Evolutionary conservation across 306 rosid genomes (phyloP).

Genomic region (Lagenaria siceraria): DNA sequence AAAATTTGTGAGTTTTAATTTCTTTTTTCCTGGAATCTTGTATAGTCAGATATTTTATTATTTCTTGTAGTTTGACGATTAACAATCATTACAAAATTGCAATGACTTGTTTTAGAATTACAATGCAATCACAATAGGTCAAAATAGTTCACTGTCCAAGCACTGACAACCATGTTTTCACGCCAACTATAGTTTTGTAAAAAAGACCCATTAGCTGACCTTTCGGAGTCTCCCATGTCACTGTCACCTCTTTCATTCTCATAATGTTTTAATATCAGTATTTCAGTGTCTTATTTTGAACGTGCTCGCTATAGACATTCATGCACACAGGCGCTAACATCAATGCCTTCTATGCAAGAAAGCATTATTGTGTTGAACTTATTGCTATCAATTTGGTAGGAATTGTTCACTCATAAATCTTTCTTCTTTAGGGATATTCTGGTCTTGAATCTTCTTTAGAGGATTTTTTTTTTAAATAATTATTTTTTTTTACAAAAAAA

Average conservation of each 20-base stretch:
- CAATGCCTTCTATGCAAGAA: background rate
- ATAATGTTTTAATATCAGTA: background rate
- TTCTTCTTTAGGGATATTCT: background rate
- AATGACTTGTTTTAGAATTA: background rate
- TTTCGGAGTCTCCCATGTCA: background rate
- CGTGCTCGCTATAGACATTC: background rate
- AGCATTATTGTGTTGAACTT: background rate
- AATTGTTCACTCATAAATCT: background rate
- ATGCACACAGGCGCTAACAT: background rate
- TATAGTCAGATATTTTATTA: background rate
- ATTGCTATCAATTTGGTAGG: background rate
- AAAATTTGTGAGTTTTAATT: slow-evolving; percentile 51
- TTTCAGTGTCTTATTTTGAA: background rate
- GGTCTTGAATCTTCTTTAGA: background rate
- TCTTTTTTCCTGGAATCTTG: background rate
- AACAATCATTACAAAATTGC: background rate
- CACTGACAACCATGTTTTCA: background rate
- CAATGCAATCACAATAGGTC: background rate
- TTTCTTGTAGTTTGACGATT: background rate
- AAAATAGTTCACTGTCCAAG: background rate
- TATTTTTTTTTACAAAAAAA: background rate
- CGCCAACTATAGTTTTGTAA: background rate
- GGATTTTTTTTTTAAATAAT: background rate
- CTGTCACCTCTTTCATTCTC: background rate
- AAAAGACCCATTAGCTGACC: background rate